Percentiles rank a stretch among this genome's conserved stretches.
Evolutionary conservation across 1,139 yeast genomes (phyloP).

Genomic region (Diutina mesorugosa): DNA sequence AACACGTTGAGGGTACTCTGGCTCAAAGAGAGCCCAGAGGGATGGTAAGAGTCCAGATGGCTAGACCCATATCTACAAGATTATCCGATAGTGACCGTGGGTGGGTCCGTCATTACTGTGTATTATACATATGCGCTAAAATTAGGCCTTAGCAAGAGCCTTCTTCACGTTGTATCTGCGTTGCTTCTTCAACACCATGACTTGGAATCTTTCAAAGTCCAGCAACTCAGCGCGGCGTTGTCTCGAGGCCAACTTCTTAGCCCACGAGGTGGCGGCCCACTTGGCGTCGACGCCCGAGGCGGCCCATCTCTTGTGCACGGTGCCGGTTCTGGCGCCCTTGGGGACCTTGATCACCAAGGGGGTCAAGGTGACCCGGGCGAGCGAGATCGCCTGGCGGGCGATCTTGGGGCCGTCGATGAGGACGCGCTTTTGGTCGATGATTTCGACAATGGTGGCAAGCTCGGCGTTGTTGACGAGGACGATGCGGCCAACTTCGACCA

Average conservation of each 20-base stretch:
- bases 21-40: no score
- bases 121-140: slow-evolving; percentile 4
- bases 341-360: slow-evolving; percentile 81
- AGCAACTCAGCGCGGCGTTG: slow-evolving; percentile 84
- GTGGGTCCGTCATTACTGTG: slow-evolving; percentile 1
- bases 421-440: slow-evolving; percentile 98
- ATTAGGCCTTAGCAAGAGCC: slow-evolving; percentile 25
- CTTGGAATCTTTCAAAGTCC: slow-evolving; percentile 99
- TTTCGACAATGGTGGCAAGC: slow-evolving; percentile 93
- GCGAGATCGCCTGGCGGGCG: slow-evolving; percentile 83
- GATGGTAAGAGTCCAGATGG: no score
- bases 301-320: slow-evolving; percentile 87
- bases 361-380: slow-evolving; percentile 85
- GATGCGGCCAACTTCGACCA: slow-evolving; percentile 98
- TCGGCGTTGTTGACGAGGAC: slow-evolving; percentile 73
- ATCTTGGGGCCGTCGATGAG: slow-evolving; percentile 95
- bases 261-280: slow-evolving; percentile 94
- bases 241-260: slow-evolving; percentile 93
- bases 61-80: not conserved
- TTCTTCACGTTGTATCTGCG: slow-evolving; percentile 90
- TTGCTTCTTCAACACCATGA: slow-evolving; percentile 92
- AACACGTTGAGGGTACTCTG: no score
- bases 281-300: slow-evolving; percentile 80
- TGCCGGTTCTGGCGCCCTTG: slow-evolving; percentile 86
- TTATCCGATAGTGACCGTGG: no score